Conservation (phyloP, 805 yeast species). For the Schizosaccharomyces octosporus region DNA sequence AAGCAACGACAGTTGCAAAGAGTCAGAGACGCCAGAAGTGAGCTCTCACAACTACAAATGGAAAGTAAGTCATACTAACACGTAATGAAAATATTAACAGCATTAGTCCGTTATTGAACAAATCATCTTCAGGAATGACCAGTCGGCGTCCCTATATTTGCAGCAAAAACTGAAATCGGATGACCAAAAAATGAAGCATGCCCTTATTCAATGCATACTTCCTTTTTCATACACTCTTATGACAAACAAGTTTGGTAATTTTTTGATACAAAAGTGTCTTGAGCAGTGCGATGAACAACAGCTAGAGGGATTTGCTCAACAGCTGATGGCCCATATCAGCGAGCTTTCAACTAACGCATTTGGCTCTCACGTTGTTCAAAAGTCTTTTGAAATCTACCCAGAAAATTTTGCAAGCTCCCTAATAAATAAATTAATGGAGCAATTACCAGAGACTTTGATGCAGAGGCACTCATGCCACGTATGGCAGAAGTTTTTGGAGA, state of each 20-base stretch:
- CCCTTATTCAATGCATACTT: slow-evolving; percentile 11
- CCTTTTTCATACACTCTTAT: slow-evolving; percentile 13
- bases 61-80: not conserved
- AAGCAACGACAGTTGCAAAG: not conserved
- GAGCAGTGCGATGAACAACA: slow-evolving; percentile 15
- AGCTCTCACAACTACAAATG: not conserved
- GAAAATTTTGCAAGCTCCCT: slow-evolving; percentile 11
- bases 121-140: slow-evolving; percentile 16
- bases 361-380: slow-evolving; percentile 21
- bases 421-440: slow-evolving; percentile 15
- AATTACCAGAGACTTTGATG: slow-evolving; percentile 13
- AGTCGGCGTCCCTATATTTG: slow-evolving; percentile 19
- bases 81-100: no score
- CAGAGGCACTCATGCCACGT: slow-evolving; percentile 20
- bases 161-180: slow-evolving; percentile 17
- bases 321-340: not conserved
- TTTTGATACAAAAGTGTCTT: slow-evolving; percentile 18
- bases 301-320: slow-evolving; percentile 8
- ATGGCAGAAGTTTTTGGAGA: slow-evolving; percentile 21
- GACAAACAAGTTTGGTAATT: slow-evolving; percentile 20
- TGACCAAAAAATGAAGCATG: slow-evolving; percentile 5
- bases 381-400: slow-evolving; percentile 16
- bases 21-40: not conserved
- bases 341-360: not conserved
- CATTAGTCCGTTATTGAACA: slow-evolving; percentile 10